Conservation (phyloP, 2,329 filamentous ascomycete genomes). For the Aspergillus persii region DNA sequence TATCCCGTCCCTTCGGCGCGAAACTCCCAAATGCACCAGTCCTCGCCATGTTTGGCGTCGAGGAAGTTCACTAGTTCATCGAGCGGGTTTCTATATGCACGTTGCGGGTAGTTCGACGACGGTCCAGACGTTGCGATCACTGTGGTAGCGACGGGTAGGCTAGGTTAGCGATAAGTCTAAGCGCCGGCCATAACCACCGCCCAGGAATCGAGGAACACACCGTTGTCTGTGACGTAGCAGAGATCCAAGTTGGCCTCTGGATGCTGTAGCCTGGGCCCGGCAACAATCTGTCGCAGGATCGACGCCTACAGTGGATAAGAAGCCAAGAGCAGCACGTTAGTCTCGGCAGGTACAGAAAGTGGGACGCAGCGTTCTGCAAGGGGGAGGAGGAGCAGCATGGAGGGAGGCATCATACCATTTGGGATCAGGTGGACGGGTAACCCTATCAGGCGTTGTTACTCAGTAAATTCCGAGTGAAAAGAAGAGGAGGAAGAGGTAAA, state of each 20-base stretch:
- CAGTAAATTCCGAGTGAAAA: background rate
- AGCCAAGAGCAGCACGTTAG: constrained; percentile 16
- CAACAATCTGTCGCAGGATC: constrained; percentile 85
- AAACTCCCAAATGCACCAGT: constrained; percentile 98
- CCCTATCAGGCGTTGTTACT: background rate
- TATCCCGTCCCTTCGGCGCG: constrained; percentile 95
- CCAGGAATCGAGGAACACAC: constrained; percentile 19
- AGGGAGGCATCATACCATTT: constrained; percentile 1
- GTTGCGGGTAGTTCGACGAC: constrained; percentile 81
- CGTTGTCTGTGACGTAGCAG: constrained; percentile 89
- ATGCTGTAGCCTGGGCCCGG: constrained; percentile 79
- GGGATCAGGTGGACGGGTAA: background rate
- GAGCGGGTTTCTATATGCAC: constrained; percentile 90
- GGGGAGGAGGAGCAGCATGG: background rate
- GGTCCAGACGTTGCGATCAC: constrained; percentile 79
- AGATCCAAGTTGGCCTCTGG: constrained; percentile 86
- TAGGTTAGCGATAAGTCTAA: background rate
- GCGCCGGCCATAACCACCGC: background rate
- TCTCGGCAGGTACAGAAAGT: constrained; percentile 12
- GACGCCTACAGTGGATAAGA: constrained; percentile 53
- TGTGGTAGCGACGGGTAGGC: constrained; percentile 21
- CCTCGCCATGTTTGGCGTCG: constrained; percentile 73
- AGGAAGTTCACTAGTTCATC: constrained; percentile 84
- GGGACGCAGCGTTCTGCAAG: background rate
- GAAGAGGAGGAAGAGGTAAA: background rate